phyloP scores from a whole-genome alignment of 805 yeast genomes.

The Candida odintsovae region DNA sequence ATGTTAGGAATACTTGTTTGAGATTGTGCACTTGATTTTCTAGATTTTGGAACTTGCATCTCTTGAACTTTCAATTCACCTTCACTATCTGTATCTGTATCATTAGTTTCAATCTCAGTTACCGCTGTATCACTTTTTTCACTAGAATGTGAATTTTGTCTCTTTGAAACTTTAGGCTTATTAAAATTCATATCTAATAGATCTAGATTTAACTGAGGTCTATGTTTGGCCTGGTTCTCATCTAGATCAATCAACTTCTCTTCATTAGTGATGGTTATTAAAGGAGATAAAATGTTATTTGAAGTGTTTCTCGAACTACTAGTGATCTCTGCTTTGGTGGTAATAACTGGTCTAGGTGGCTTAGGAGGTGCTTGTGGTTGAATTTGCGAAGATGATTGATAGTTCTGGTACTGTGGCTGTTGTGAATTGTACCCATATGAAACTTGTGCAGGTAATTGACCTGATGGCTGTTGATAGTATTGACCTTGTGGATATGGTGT shows the following conservation, averaged over 20 bases:
- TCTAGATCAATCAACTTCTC: constrained; percentile 16
- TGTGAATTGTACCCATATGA: not conserved
- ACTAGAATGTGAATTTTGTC: not conserved
- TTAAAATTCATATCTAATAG: constrained; percentile 15
- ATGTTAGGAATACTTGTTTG: not conserved
- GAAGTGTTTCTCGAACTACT: not conserved
- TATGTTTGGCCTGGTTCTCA: constrained; percentile 5
- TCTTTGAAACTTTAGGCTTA: not conserved
- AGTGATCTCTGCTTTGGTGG: not conserved
- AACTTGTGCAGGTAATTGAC: not conserved
- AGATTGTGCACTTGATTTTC: not conserved
- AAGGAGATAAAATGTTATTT: constrained; percentile 2
- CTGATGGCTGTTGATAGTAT: not conserved
- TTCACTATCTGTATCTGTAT: constrained; percentile 10
- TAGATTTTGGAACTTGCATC: constrained; percentile 9
- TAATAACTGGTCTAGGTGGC: not conserved
- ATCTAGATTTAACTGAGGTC: constrained; percentile 17
- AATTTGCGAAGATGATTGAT: not conserved
- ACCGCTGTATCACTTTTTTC: not conserved
- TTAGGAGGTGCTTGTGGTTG: constrained; percentile 1
- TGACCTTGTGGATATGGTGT: not conserved
- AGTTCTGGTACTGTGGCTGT: not conserved
- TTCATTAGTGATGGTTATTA: constrained; percentile 6
- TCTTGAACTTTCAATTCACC: constrained; percentile 20
- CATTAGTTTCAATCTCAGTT: not conserved